Percentiles rank a stretch among this genome's conserved stretches.
phyloP scores from a whole-genome alignment of 2,329 filamentous ascomycete genomes.

The Xylariaceae sp. region DNA sequence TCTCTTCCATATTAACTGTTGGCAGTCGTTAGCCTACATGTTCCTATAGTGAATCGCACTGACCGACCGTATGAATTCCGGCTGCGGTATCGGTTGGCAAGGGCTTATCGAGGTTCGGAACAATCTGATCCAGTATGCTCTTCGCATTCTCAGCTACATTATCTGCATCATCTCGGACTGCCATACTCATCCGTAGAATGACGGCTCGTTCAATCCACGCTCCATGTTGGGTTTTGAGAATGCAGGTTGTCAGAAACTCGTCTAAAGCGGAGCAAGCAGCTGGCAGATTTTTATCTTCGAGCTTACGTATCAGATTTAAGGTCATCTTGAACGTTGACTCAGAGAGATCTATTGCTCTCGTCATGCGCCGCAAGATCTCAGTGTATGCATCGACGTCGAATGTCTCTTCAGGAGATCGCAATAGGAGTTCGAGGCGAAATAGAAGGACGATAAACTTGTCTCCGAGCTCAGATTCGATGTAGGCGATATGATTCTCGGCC shows the following conservation, averaged over 20 bases:
- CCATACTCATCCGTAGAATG: constrained; percentile 67
- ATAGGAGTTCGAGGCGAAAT: constrained; percentile 66
- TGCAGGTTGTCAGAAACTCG: constrained; percentile 58
- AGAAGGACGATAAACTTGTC: constrained; percentile 65
- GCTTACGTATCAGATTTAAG: constrained; percentile 64
- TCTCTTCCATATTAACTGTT: constrained; percentile 76
- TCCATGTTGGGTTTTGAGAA: constrained; percentile 47
- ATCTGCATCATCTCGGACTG: constrained; percentile 42
- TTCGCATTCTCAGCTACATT: constrained; percentile 29
- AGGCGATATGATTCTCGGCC: constrained; percentile 55
- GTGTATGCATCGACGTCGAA: constrained; percentile 50
- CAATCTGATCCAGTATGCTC: constrained; percentile 34
- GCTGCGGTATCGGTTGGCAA: constrained; percentile 62
- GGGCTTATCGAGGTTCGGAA: constrained; percentile 41
- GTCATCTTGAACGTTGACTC: constrained; percentile 64
- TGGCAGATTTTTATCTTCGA: constrained; percentile 54
- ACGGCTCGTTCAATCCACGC: constrained; percentile 68
- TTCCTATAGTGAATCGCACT: background rate
- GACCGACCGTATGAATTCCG: constrained; percentile 62
- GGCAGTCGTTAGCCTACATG: constrained; percentile 9
- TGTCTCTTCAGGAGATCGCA: constrained; percentile 42
- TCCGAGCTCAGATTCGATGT: constrained; percentile 62
- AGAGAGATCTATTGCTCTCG: constrained; percentile 57
- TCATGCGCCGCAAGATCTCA: constrained; percentile 58
- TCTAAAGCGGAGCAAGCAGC: constrained; percentile 56